Evolutionary conservation across 352 stramenopile species (phyloP), one percentile per base, ranked within the genome.

Genomic region (Globisporangium cederbergense): DNA sequence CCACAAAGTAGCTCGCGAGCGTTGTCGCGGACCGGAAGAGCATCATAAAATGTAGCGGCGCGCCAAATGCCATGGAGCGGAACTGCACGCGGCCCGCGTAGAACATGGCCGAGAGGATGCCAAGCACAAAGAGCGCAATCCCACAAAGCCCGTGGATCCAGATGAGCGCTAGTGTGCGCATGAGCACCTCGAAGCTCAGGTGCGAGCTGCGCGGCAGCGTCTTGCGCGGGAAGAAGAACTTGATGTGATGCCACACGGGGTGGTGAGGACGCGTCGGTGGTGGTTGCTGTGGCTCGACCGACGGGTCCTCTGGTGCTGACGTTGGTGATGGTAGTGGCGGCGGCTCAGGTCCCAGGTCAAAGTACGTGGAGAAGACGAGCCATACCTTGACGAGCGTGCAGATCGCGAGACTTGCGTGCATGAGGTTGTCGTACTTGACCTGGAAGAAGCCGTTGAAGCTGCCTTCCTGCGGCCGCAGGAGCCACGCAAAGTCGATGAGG

Each of bases 141-240:
- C 81, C 81, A 53, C 74, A 80, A n/a, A 91, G 14, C 0, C 82
- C 66, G 40, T 93, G 82, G 50, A 93, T 77, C 82, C 82, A 93
- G 25, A 89, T 69, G 6, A 93, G 62, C 14, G 80, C 71, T 2
- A 93, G 60, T 22, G 88, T 77, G 30, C 85, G 83, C 57, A 90
- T 81, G 42, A 93, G 67, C 50, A 91, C 78, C 66, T 90, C 83
- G 46, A 88, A 77, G 68, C 81, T 91, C 49, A 93, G 64, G 20
- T 88, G 61, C 4, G 69, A 71, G 18, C 75, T 75, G n/a, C 70
- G 76, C 0, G 84, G 84, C 11, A 90, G 58, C 18, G 80, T 91
- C 56, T 88, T 89, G 54, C 82, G 77, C 0, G 84, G 84, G 55
- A 91, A 90, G 52, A 91, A 75, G 58, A 78, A 88, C 47, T 86